Conservation (phyloP, 306 rosid species). For the Fagus sylvatica region DNA sequence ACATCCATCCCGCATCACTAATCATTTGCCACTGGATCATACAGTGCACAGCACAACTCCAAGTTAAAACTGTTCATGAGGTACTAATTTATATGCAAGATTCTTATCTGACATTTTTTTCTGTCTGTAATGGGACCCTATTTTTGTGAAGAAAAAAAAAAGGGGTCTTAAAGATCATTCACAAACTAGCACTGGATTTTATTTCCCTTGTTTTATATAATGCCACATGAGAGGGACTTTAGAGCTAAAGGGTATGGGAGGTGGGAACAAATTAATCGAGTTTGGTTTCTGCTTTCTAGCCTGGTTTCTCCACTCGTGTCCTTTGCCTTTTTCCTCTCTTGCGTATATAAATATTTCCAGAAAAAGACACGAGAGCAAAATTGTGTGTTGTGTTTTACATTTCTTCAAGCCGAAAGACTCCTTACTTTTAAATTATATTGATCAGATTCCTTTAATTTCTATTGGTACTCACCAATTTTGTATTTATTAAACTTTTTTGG, state of each 20-base stretch:
- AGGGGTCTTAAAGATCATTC: not conserved
- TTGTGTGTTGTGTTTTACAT: not conserved
- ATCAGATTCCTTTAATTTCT: too few relatives aligned
- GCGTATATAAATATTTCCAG: conserved; percentile 14
- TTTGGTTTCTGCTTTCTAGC: conserved; percentile 46
- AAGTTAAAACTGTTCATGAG: conserved; percentile 33
- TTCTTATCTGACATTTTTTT: conserved; percentile 15
- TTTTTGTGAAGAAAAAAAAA: not conserved
- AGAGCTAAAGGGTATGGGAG: conserved; percentile 29
- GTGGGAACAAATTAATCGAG: conserved; percentile 38
- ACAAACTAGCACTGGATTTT: conserved; percentile 39
- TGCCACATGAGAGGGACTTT: conserved; percentile 36
- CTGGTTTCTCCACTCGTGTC: conserved; percentile 62
- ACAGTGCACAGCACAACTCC: conserved; percentile 30
- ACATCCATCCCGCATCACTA: too few relatives aligned
- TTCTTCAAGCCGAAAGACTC: too few relatives aligned
- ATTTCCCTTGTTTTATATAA: conserved; percentile 23
- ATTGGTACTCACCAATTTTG: too few relatives aligned
- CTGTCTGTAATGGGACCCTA: conserved; percentile 27
- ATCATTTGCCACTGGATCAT: conserved; percentile 9
- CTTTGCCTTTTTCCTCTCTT: conserved; percentile 31
- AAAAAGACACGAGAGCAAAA: conserved; percentile 22
- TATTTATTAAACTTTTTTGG: too few relatives aligned
- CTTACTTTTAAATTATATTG: too few relatives aligned
- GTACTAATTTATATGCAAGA: conserved; percentile 22